Percentiles rank a stretch among this genome's conserved stretches.
Evolutionary conservation across 2,329 filamentous ascomycete species (phyloP).

Genomic region (Alternaria postmessia): DNA sequence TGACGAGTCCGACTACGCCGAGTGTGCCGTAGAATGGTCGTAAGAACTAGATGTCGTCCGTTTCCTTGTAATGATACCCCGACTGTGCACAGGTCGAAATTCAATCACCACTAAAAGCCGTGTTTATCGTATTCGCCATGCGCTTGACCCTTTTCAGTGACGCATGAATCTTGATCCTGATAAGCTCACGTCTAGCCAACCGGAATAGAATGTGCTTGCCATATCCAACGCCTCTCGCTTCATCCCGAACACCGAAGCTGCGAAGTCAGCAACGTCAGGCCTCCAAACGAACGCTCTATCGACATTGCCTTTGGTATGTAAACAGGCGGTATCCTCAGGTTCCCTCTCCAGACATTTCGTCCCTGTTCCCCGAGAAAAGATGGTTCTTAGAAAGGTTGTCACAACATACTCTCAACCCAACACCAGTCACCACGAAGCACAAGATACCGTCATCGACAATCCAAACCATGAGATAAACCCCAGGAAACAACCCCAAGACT

Average conservation of each 20-base stretch:
- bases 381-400: not conserved
- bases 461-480: not conserved
- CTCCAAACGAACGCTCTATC: not conserved
- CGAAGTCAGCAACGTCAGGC: not conserved
- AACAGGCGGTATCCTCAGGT: too few species aligned
- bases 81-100: not conserved
- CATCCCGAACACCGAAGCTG: not conserved
- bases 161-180: conserved; percentile 25
- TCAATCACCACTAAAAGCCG: not conserved
- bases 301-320: too few species aligned
- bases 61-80: conserved; percentile 17
- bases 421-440: not conserved
- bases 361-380: not conserved
- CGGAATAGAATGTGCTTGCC: not conserved
- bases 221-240: not conserved
- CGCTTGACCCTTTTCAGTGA: conserved; percentile 2
- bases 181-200: conserved; percentile 5
- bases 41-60: not conserved
- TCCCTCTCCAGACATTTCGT: too few species aligned
- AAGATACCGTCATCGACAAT: not conserved
- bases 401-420: not conserved
- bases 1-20: conserved; percentile 46
- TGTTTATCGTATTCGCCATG: not conserved
- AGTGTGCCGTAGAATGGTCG: conserved; percentile 11
- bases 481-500: conserved; percentile 11